These are phyloP conservation scores for Parietichytrium sp. DNA, from an alignment of 108 stramenopile genomes.

Conservation along the genomic window DNA sequence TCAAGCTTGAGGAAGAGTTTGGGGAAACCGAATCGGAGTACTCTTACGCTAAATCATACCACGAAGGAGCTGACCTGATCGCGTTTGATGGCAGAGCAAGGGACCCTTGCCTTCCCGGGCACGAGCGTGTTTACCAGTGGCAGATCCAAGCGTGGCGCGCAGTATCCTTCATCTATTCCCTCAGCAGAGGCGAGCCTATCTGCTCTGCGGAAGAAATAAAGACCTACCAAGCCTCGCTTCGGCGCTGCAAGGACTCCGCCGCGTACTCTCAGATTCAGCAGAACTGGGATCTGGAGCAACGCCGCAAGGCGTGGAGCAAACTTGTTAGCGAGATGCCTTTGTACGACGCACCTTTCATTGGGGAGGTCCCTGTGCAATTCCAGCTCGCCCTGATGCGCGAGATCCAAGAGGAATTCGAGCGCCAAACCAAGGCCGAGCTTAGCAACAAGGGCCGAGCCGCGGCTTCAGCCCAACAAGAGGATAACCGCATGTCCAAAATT, in stretches of 20 bases:
- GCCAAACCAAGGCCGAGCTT: no score
- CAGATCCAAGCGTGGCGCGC: neutral
- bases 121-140: slow-evolving; percentile 3
- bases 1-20: neutral
- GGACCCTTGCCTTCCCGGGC: neutral
- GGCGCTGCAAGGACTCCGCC: no score
- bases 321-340: neutral
- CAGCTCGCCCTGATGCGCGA: slow-evolving; percentile 19
- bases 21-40: neutral
- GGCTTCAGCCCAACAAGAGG: no score
- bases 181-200: neutral
- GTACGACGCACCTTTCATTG: neutral
- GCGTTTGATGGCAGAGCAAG: neutral
- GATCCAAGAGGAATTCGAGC: no score
- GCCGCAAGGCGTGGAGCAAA: neutral
- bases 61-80: neutral
- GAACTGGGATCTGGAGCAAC: neutral
- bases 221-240: no score
- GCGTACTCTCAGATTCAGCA: neutral
- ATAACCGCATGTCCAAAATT: no score
- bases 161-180: no score
- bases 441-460: no score
- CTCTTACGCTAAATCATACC: neutral
- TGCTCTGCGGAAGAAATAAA: no score
- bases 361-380: neutral